phyloP scores from a whole-genome alignment of 768 basidiomycete genomes.

The Termitomyces sp. region DNA sequence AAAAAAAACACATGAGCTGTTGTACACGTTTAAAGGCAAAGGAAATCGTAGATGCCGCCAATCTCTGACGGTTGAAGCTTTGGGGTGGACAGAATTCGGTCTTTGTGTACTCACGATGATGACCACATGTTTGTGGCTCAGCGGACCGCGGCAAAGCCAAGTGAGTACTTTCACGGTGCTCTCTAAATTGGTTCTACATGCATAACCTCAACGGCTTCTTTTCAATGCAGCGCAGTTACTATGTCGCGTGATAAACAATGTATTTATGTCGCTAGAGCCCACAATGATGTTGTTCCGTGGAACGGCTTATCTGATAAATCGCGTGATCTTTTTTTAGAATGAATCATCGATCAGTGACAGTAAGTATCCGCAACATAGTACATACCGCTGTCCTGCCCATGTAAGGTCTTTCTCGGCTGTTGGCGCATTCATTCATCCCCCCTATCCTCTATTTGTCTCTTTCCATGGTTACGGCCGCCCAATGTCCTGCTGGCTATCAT shows the following conservation, averaged over 20 bases:
- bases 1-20: constrained; percentile 4
- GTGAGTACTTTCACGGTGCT: constrained; percentile 15
- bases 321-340: neutral
- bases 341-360: too few relatives aligned
- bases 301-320: constrained; percentile 10
- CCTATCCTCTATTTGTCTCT: neutral
- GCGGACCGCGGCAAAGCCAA: constrained; percentile 15
- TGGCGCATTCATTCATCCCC: neutral
- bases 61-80: constrained; percentile 66
- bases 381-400: neutral
- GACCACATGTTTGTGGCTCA: constrained; percentile 46
- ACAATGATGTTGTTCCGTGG: too few relatives aligned
- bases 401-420: constrained; percentile 2
- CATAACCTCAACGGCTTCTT: neutral
- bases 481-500: neutral
- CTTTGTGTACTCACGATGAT: constrained; percentile 54
- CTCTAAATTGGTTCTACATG: neutral
- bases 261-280: neutral
- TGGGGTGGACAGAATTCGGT: constrained; percentile 75
- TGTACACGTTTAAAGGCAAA: neutral
- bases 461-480: neutral
- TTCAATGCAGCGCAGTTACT: neutral
- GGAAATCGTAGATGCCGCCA: constrained; percentile 55
- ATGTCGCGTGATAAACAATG: constrained; percentile 6
- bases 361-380: neutral